Evolutionary conservation across 1,284 basidiomycete species (phyloP).

Genomic region (Takashimella koratensis): DNA sequence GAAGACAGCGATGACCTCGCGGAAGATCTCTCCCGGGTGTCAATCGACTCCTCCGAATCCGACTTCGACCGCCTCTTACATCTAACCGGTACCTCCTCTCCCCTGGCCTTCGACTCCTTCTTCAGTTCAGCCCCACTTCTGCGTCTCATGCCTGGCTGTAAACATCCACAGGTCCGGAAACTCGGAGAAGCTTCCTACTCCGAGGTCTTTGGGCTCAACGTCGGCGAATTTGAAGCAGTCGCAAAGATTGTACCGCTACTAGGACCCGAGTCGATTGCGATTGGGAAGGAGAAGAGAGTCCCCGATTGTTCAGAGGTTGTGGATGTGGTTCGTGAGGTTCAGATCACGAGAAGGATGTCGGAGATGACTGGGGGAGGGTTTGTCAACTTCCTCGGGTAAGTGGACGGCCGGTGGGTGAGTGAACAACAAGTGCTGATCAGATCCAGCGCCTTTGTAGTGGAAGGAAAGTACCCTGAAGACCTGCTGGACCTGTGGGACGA

Average conservation of each 20-base stretch:
- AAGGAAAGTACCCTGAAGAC: slow-evolving; percentile 72
- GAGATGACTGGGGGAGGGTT: slow-evolving; percentile 65
- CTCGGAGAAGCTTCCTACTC: slow-evolving; percentile 96
- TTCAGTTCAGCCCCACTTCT: slow-evolving; percentile 8
- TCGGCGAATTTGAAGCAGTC: slow-evolving; percentile 44
- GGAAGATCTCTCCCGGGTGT: not conserved
- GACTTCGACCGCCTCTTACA: not conserved
- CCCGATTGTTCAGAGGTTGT: slow-evolving; percentile 62
- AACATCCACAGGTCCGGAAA: slow-evolving; percentile 57
- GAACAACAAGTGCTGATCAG: no score
- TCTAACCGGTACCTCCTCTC: not conserved
- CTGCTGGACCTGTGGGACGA: slow-evolving; percentile 83
- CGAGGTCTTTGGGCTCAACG: slow-evolving; percentile 84
- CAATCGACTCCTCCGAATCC: not conserved
- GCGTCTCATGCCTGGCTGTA: not conserved
- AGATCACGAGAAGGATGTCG: slow-evolving; percentile 75
- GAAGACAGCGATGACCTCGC: not conserved
- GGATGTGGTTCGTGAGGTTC: slow-evolving; percentile 82
- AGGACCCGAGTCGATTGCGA: not conserved
- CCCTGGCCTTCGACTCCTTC: slow-evolving; percentile 7
- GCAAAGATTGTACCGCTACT: slow-evolving; percentile 32
- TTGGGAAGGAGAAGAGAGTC: slow-evolving; percentile 7
- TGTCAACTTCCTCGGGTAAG: slow-evolving; percentile 65
- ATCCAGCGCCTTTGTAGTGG: slow-evolving; percentile 74
- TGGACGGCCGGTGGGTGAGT: no score